Evolutionary conservation across 2,329 filamentous ascomycete genomes (phyloP), one percentile per base, ranked within the genome.

Genomic region (Tympanopsis confertula): DNA sequence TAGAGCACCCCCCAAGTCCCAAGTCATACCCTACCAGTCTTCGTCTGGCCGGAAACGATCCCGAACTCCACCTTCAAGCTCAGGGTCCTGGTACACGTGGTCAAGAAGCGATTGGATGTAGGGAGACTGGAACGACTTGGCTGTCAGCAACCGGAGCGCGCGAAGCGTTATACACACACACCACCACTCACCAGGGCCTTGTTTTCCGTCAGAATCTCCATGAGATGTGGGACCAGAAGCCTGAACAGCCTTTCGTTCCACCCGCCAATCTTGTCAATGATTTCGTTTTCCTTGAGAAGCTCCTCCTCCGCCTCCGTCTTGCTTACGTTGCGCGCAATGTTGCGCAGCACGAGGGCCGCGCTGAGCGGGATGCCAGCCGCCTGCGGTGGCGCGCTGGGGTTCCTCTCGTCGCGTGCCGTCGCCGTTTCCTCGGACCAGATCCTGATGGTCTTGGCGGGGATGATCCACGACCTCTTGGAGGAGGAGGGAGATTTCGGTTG

Each of bases 321-420:
- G 48, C 68, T 60, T 14, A 77, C 63, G 48, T 81, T 83, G 45
- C 68, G 70, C 12, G 84, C 84, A 42, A 91, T 74, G 52, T 91
- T 91, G 20, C 85, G 74, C 35, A 91, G 67, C 24, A 91, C 82
- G 19, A 89, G 66, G 13, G 82, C 78, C 2, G 82, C 81, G 39
- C 81, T 84, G 5, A 89, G 66, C n/a, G 85, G 82, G 24, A 89
- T 78, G 4, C 85, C 85, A 1, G 80, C 81, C 2, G 84, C 79
- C 50, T 86, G 72, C 2, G 68, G 62, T 4, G 68, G 60, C 5
- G 65, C 65, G 42, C 76, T 71, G 10, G 70, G 68, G 43, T 75
- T 74, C 35, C 68, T 62, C 52, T 76, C 72, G 47, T 78, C 73
- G 10, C 69, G 66, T 22, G 65, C 63, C 26, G 65, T 66, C 33